Conservation (phyloP, 1,139 yeast genomes). For the Saccharomyces pastorianus region DNA sequence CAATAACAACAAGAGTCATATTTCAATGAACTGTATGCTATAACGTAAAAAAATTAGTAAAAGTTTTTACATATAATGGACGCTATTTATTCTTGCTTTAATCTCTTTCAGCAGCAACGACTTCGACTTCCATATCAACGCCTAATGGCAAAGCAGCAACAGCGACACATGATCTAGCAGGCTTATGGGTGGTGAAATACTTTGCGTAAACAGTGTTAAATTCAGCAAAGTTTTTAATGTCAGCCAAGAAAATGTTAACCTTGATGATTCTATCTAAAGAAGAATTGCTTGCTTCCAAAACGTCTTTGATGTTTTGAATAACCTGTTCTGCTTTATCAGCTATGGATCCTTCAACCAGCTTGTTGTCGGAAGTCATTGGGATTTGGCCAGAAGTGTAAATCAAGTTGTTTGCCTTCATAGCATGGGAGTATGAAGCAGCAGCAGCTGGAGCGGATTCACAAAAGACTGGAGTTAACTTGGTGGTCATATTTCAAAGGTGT, state of each 20-base stretch:
- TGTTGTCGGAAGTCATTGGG: constrained; percentile 78
- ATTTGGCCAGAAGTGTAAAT: constrained; percentile 92
- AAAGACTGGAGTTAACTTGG: constrained; percentile 32
- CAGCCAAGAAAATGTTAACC: constrained; percentile 80
- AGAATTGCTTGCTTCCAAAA: constrained; percentile 77
- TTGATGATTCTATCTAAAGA: constrained; percentile 75
- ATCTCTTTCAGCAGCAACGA: constrained; percentile 56
- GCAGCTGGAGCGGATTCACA: constrained; percentile 87
- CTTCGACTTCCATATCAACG: constrained; percentile 66
- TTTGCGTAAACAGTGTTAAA: constrained; percentile 78
- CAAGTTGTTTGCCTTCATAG: constrained; percentile 79
- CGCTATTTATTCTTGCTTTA: constrained; percentile 1
- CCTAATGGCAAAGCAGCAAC: constrained; percentile 82
- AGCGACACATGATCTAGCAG: constrained; percentile 94
- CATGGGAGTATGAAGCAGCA: constrained; percentile 92
- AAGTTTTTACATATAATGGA: background rate
- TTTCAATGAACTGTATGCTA: background rate
- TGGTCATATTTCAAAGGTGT: background rate
- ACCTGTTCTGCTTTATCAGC: constrained; percentile 81
- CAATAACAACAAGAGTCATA: background rate
- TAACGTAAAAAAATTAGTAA: background rate
- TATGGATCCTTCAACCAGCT: constrained; percentile 68
- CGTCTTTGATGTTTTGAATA: constrained; percentile 63
- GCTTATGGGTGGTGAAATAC: constrained; percentile 74
- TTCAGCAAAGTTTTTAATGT: constrained; percentile 71